Evolutionary conservation across 352 stramenopile genomes (phyloP), one percentile per base, ranked within the genome.

Genomic region (Globisporangium parvum): DNA sequence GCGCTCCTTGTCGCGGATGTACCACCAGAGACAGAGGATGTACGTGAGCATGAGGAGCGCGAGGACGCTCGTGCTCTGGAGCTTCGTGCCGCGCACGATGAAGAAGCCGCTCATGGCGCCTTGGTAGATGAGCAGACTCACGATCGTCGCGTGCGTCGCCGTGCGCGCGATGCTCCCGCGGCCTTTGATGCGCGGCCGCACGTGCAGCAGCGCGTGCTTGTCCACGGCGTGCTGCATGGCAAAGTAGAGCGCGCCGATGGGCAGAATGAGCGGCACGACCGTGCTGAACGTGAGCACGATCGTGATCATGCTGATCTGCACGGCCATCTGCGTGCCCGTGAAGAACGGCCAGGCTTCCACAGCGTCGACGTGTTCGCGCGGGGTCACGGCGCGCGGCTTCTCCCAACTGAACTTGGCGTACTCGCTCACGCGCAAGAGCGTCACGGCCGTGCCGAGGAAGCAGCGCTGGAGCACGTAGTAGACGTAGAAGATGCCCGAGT

Each of bases 401-500:
- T 80, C 72, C 80, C 80, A 91, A 21, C 66, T 80, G 60, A 93
- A 90, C 73, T 91, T 88, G 64, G 71, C 66, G 46, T 83, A 86
- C 64, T 94, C 84, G n/a, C 74, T 89, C 54, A 84, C 62, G 9
- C 84, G 81, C 49, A 94, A 59, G 51, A 91, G 57, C 26, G 82
- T 80, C 26, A 94, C 77, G 23, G 80, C 80, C 33, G 81, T 91
- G 10, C 84, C 81, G 11, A 94, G 60, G 60, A 94, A 94, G 45
- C 73, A 82, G 17, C 84, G 80, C 69, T 94, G 84, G 37, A 94
- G 71, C 51, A 92, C 77, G 53, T 94, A 94, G 62, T 90, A 87
- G 53, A 92, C 80, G 70, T 91, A 94, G 59, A 94, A 94, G 41
- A 92, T 83, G n/a, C 84, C 84, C 18, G 84, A 91, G 55, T 94